Conservation (phyloP, 2,329 filamentous ascomycete species). For the Botrytis squamosa region DNA sequence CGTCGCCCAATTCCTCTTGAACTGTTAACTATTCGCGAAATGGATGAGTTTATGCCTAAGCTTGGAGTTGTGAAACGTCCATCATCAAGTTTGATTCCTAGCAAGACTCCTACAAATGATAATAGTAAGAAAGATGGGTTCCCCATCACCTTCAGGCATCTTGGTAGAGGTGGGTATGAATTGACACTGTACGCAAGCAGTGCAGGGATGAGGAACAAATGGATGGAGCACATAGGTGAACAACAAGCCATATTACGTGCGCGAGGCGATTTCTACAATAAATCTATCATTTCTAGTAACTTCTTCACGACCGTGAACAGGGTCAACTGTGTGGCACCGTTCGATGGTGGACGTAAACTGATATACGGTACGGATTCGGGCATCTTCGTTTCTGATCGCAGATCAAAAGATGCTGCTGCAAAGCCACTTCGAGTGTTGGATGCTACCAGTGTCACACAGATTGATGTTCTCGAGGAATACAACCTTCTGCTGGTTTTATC, state of each 20-base stretch:
- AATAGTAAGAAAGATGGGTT: slow-evolving; percentile 73
- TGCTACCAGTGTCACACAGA: slow-evolving; percentile 82
- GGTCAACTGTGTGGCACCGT: slow-evolving; percentile 92
- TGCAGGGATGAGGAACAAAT: slow-evolving; percentile 85
- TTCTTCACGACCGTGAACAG: slow-evolving; percentile 69
- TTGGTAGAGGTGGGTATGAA: slow-evolving; percentile 95
- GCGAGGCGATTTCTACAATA: slow-evolving; percentile 88
- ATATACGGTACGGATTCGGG: slow-evolving; percentile 93
- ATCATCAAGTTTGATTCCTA: slow-evolving; percentile 77
- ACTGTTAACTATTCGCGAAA: slow-evolving; percentile 87
- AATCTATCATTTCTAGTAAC: slow-evolving; percentile 57
- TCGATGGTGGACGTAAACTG: slow-evolving; percentile 91
- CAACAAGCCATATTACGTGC: slow-evolving; percentile 86
- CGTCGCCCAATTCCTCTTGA: slow-evolving; percentile 92
- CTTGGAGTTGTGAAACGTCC: slow-evolving; percentile 79
- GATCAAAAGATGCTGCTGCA: slow-evolving; percentile 72
- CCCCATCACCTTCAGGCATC: slow-evolving; percentile 93
- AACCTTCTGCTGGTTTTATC: slow-evolving; percentile 85
- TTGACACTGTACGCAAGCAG: slow-evolving; percentile 84
- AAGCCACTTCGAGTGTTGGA: slow-evolving; percentile 84
- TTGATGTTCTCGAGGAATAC: slow-evolving; percentile 95
- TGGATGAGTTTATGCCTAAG: slow-evolving; percentile 91
- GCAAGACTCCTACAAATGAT: slow-evolving; percentile 51
- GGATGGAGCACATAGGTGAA: slow-evolving; percentile 91
- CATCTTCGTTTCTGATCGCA: slow-evolving; percentile 88